Evolutionary conservation across 768 basidiomycete species (phyloP), one percentile per base, ranked within the genome.

Genomic region (Epithele typhae): DNA sequence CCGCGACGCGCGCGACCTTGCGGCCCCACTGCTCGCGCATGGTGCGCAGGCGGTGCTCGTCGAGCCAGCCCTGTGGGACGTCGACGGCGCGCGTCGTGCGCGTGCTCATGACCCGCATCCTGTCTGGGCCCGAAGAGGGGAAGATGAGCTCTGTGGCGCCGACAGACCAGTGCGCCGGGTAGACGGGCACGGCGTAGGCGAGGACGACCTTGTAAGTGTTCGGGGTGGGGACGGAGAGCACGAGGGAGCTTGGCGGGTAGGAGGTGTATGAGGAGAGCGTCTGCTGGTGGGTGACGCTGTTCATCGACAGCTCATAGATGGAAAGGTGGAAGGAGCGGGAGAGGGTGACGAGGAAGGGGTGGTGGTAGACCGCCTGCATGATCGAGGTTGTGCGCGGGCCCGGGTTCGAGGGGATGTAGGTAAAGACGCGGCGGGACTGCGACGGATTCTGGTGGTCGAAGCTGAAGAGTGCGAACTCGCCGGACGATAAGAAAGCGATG

Each of bases 11-110:
- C 36, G 69, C 67, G 17, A 91, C 76, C 62, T 87, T 90, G 47
- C 87, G 84, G 23, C 76, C 73, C 84, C 87, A 89, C 52, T 91
- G 89, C 53, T 85, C 82, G 27, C 78, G 79, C 71, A 88, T 78
- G 19, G 63, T 53, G 22, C 70, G 72, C 33, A 90, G 66, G 61
- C 82, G 81, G 40, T 71, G 60, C 43, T 79, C 78, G 60, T 89
- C 82, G 42, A 89, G 72, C 80, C 82, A 89, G 4, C 82, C 84
- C 24, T 69, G 70, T 12, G 86, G 85, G 8, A 86, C 68, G 59
- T 90, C 87, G 53, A 84, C 72, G 10, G 87, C 81, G 36, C 83
- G 78, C 33, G 77, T 74, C 10, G 79, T 81, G 10, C 87, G 81
- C 17, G 80, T 81, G 25, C 74, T 70, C 19, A 72, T 56, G 33